A percentile compares a stretch with the other conserved stretches of the same genome.
Evolutionary conservation across 2,329 filamentous ascomycete genomes (phyloP).

Genomic region (Ophiostoma montium): DNA sequence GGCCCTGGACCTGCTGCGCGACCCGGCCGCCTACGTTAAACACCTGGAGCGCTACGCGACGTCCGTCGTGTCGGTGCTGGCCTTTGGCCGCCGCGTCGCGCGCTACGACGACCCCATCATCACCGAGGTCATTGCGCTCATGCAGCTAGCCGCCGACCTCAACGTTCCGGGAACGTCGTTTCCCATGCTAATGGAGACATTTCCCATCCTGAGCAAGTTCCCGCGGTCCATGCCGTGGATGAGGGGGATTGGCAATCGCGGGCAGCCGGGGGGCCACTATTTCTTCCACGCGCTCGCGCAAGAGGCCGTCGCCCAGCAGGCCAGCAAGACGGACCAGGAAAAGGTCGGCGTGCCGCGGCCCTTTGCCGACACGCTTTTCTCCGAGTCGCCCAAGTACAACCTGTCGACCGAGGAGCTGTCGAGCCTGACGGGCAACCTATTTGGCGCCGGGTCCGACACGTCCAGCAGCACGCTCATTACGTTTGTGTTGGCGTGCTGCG

Average conservation of each 20-base stretch:
- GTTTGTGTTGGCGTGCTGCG: slow-evolving; percentile 35
- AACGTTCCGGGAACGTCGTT: slow-evolving; percentile 39
- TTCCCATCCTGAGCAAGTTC: slow-evolving; percentile 33
- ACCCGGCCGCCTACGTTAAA: slow-evolving; percentile 33
- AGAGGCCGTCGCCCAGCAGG: slow-evolving; percentile 30
- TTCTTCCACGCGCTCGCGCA: slow-evolving; percentile 39
- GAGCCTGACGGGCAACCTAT: slow-evolving; percentile 32
- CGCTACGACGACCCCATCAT: slow-evolving; percentile 40
- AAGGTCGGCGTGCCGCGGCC: slow-evolving; percentile 18
- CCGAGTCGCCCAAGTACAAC: slow-evolving; percentile 30
- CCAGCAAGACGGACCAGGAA: slow-evolving; percentile 14
- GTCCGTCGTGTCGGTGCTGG: slow-evolving; percentile 40
- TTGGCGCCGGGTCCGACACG: slow-evolving; percentile 35
- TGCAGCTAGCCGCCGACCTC: slow-evolving; percentile 42
- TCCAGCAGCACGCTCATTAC: slow-evolving; percentile 30
- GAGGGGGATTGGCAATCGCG: slow-evolving; percentile 28
- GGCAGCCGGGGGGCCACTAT: slow-evolving; percentile 27
- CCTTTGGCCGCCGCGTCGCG: slow-evolving; percentile 38
- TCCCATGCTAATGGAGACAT: slow-evolving; percentile 43
- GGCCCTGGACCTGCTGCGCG: slow-evolving; percentile 32
- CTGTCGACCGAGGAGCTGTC: slow-evolving; percentile 31
- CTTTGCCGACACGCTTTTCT: slow-evolving; percentile 33
- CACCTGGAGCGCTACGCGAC: slow-evolving; percentile 40
- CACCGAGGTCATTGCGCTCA: slow-evolving; percentile 42
- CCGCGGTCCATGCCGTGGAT: slow-evolving; percentile 36